Evolutionary conservation across 768 basidiomycete genomes (phyloP).

Genomic region (Neoboletus subvelutipes): DNA sequence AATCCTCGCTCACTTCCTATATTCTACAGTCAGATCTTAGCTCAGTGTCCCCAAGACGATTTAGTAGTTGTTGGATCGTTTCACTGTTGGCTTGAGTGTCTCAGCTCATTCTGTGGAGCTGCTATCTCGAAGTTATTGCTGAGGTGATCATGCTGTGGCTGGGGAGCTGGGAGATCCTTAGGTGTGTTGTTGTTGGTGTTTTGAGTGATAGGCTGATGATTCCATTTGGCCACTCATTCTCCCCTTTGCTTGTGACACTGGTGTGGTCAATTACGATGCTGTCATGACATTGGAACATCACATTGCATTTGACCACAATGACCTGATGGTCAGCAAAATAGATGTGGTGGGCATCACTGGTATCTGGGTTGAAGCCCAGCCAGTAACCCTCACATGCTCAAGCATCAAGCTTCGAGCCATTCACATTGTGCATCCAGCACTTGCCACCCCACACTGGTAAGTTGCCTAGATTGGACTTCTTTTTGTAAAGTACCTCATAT

Average conservation of each 20-base stretch:
- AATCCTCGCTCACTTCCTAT: too few species aligned
- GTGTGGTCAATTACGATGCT: not conserved
- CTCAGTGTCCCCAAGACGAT: too few species aligned
- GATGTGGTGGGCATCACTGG: not conserved
- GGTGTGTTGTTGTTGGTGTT: not conserved
- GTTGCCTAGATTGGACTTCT: not conserved
- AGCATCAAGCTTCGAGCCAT: not conserved
- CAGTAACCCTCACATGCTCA: not conserved
- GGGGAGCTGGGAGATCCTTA: too few species aligned
- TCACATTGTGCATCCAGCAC: not conserved
- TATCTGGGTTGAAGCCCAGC: not conserved
- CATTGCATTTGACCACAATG: not conserved
- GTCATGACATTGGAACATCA: not conserved
- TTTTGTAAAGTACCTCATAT: not conserved
- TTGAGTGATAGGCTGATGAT: not conserved
- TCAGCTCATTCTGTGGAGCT: too few species aligned
- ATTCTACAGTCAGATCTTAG: too few species aligned
- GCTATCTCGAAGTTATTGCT: too few species aligned
- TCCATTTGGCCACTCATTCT: not conserved
- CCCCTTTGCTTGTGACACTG: not conserved
- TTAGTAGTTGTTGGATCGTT: too few species aligned
- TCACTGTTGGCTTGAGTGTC: too few species aligned
- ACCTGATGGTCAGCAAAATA: not conserved
- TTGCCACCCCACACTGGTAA: not conserved
- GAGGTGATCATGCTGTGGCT: too few species aligned